Conservation (phyloP, 352 stramenopile genomes). For the Globisporangium alternatum region DNA sequence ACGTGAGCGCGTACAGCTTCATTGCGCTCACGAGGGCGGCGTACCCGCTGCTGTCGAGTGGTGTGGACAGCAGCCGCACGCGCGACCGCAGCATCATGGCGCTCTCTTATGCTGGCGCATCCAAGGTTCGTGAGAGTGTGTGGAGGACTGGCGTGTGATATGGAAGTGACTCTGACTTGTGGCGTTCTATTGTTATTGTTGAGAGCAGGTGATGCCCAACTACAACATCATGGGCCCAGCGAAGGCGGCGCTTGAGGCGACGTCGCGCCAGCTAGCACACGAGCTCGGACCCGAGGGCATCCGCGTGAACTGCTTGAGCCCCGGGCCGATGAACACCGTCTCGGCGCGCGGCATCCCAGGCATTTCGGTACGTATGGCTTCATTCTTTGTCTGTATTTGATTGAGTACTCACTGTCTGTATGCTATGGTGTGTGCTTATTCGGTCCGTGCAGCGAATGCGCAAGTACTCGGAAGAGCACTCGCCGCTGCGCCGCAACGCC, state of each 20-base stretch:
- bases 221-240: slow-evolving; percentile 93
- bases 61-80: slow-evolving; percentile 1
- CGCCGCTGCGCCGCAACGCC: slow-evolving; percentile 71
- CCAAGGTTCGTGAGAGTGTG: slow-evolving; percentile 25
- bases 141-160: neutral
- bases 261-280: slow-evolving; percentile 74
- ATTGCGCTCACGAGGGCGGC: slow-evolving; percentile 71
- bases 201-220: slow-evolving; percentile 65
- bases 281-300: slow-evolving; percentile 77
- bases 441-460: slow-evolving; percentile 62
- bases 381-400: neutral
- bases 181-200: too few species aligned
- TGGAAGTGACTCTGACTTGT: too few species aligned
- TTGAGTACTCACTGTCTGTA: neutral
- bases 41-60: slow-evolving; percentile 48
- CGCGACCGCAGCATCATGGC: slow-evolving; percentile 77
- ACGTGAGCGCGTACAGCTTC: slow-evolving; percentile 90
- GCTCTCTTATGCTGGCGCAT: slow-evolving; percentile 85
- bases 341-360: slow-evolving; percentile 87
- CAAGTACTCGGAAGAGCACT: slow-evolving; percentile 59
- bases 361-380: slow-evolving; percentile 56
- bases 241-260: slow-evolving; percentile 88
- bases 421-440: slow-evolving; percentile 2
- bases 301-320: slow-evolving; percentile 89
- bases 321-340: slow-evolving; percentile 89